Base-by-base conservation (phyloP, 495 filamentous ascomycete genomes). In the Elasticomyces elasticus region DNA sequence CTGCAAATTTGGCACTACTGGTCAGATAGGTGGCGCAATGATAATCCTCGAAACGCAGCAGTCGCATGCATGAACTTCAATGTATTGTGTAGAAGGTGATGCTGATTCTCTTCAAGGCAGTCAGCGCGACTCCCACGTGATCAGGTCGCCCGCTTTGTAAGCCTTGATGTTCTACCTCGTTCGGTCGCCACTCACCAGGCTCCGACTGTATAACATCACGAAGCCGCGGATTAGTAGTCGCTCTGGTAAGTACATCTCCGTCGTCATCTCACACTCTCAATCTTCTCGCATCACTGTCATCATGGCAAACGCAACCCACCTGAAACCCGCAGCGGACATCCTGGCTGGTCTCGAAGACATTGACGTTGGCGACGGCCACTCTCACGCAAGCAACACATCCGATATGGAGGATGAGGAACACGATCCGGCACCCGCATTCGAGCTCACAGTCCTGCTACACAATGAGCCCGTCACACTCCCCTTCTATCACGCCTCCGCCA, bases 401-500 rank as follows among this genome's bases (percentile, higher is more conserved):
- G 56, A 54, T 28, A 31, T 24, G 13, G 51, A 55, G 9, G 52
- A 45, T n/a, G 52, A 60, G 7, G 42, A 43, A 15, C 1, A 26
- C 25, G 41, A 48, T 11, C 9, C 19, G n/a, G 49, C 52, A 30
- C 23, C 50, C n/a, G 42, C 35, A 17, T 46, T 57, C 23, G 35
- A 17, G 7, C 48, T 61, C 15, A 61, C 54, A 23, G 23, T 61
- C 30, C 58, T 53, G 47, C 58, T 61, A n/a, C 58, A 61, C 45
- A 50, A 38, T 49, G 54, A 61, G 30, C 54, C 58, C 42, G 22
- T 57, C 42, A 27, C 52, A 11, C 41, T 61, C 12, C 49, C 53
- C 42, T 61, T 61, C 54, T 35, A 56, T 37, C 53, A 69, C 6
- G 48, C 64, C 9, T 62, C 70, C 53, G 69, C 76, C 24, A 82